These are phyloP conservation scores for Rubus parviflorus DNA, from an alignment of 306 rosid genomes.

Conservation along the genomic window DNA sequence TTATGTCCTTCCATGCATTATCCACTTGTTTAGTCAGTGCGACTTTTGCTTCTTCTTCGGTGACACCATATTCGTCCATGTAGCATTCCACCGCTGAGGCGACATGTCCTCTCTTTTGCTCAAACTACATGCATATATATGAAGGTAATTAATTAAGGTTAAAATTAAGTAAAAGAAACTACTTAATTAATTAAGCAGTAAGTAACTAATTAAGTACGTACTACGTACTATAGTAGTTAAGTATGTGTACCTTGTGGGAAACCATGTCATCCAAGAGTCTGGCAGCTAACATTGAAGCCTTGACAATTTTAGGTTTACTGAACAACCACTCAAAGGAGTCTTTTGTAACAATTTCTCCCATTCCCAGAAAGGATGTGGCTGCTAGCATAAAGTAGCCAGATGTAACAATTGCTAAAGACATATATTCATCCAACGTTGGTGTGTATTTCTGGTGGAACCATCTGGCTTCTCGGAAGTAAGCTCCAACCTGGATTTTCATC, in stretches of 20 bases:
- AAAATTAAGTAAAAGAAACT: background rate
- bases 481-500: slow-evolving; percentile 29
- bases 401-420: background rate
- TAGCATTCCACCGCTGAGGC: slow-evolving; percentile 14
- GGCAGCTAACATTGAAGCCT: background rate
- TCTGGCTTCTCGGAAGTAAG: slow-evolving; percentile 36
- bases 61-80: background rate
- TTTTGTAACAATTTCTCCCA: slow-evolving; percentile 18
- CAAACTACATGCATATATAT: background rate
- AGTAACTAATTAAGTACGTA: too few species aligned
- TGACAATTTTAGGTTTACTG: slow-evolving; percentile 8
- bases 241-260: slow-evolving; percentile 14
- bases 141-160: background rate
- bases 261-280: background rate
- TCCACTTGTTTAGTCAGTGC: background rate
- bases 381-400: background rate
- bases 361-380: background rate
- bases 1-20: slow-evolving; percentile 26
- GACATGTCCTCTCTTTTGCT: background rate
- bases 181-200: background rate
- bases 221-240: too few species aligned
- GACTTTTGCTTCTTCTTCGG: background rate
- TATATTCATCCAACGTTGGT: slow-evolving; percentile 41
- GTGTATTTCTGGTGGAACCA: slow-evolving; percentile 35
- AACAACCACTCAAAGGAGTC: slow-evolving; percentile 17